Base-by-base conservation (phyloP, 2,329 filamentous ascomycete genomes). In the Lecanicillium sp. region DNA sequence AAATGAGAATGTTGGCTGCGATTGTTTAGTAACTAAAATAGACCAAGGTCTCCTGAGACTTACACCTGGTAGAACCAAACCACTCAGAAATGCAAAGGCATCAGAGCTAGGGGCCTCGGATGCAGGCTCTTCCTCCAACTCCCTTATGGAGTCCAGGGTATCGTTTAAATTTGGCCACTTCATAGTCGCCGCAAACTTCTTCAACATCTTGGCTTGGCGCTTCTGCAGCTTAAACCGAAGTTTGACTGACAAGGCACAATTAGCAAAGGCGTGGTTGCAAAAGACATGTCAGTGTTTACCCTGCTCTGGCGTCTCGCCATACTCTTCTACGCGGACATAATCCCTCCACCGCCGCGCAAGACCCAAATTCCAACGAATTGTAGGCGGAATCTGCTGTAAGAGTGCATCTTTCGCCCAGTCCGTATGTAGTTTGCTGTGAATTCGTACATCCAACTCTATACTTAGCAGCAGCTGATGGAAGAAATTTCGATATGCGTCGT, bases 401-500 rank as follows among this genome's bases (percentile, higher is more conserved):
- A 86, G 64, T 50, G 77, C 78, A 48, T 79, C 72, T 57, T 80
- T 83, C 28, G 76, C 71, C 60, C 69, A 71, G 18, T 76, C 75
- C n/a, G 65, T 63, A 54, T 84, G 78, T 35, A 71, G 63, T 18
- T 63, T 64, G 2, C 74, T 78, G 49, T 81, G 75, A 48, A 87
- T 83, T 29, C 83, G 75, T 41, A 83, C 57, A 51, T 85, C 78
- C 5, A 88, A 66, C 57, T 88, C 83, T 35, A 84, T 67, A 45
- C 80, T 82, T 30, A 88, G 70, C 3, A 88, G 66, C n/a, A 88
- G 62, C 57, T 88, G 83, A 54, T 85, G 81, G 55, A 85, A 86
- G 61, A 88, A 87, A 18, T 70, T 71, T 43, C 73, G 70, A 49
- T 81, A 83, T 43, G 71, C 68, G 14, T 65, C 59, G 33, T 70